Evolutionary conservation across 2,329 filamentous ascomycete species (phyloP).

Genomic region (Paracorniculantispora psalliotae): DNA sequence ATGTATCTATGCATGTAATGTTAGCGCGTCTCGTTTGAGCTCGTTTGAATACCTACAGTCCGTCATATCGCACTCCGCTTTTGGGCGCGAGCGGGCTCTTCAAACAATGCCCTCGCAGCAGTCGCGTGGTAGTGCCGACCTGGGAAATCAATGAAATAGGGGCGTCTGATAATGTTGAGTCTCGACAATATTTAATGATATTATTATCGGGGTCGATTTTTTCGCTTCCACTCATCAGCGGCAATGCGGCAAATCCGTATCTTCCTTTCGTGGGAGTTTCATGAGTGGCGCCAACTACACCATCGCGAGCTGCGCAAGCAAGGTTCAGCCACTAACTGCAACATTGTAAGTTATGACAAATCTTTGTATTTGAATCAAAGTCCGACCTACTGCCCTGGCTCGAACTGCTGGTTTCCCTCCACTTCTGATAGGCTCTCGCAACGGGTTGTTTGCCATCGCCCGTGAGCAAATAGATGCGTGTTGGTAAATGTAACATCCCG

Average conservation of each 20-base stretch:
- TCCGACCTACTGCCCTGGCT: conserved; percentile 46
- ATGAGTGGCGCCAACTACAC: conserved; percentile 41
- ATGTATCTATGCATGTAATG: conserved; percentile 36
- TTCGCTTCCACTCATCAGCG: conserved; percentile 48
- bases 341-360: background rate
- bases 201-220: conserved; percentile 28
- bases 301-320: conserved; percentile 51
- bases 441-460: conserved; percentile 34
- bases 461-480: conserved; percentile 24
- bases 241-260: conserved; percentile 43
- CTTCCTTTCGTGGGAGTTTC: conserved; percentile 42
- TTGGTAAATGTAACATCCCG: conserved; percentile 36
- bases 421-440: conserved; percentile 33
- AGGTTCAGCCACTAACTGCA: conserved; percentile 55
- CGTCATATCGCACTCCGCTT: conserved; percentile 53
- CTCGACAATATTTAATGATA: conserved; percentile 39
- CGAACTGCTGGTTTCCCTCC: conserved; percentile 38
- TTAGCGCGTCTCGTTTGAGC: background rate
- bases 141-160: conserved; percentile 43
- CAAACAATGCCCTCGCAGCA: conserved; percentile 48
- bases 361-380: no score
- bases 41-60: conserved; percentile 39
- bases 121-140: conserved; percentile 44
- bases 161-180: conserved; percentile 41
- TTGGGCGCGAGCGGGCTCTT: conserved; percentile 47